Percentiles rank a stretch among this genome's conserved stretches.
Evolutionary conservation across 2,329 filamentous ascomycete species (phyloP).

Genomic region (Chaetothyriales sp.): DNA sequence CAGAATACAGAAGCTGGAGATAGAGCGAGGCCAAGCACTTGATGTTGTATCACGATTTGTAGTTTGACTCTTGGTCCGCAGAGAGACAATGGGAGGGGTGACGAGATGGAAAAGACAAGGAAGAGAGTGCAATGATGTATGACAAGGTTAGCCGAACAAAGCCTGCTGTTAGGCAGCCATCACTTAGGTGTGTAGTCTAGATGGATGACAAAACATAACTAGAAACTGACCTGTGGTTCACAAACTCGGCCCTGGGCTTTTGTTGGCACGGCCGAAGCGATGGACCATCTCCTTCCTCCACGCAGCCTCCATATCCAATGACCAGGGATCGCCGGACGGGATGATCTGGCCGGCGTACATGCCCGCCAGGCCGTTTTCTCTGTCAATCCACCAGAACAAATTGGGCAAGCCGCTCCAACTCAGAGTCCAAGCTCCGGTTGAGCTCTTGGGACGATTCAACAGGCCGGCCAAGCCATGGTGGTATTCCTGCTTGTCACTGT

Average conservation of each 20-base stretch:
- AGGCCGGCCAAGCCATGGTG: conserved; percentile 4
- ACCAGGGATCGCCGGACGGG: conserved; percentile 13
- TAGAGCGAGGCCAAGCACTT: no score
- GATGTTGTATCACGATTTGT: no score
- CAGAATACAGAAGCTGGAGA: no score
- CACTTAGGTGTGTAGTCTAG: no score
- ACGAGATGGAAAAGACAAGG: background rate
- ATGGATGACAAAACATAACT: no score
- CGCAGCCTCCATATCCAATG: conserved; percentile 6
- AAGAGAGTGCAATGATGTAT: background rate
- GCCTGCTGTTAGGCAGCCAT: background rate
- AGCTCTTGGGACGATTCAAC: conserved; percentile 5
- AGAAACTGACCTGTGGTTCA: background rate
- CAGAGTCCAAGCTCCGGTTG: conserved; percentile 11
- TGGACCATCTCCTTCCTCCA: conserved; percentile 9
- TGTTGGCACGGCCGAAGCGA: background rate
- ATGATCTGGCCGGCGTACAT: conserved; percentile 16
- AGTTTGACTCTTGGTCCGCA: background rate
- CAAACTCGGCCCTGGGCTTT: background rate
- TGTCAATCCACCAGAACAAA: conserved; percentile 19
- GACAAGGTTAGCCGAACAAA: background rate
- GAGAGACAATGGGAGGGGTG: background rate
- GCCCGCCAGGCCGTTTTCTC: conserved; percentile 11
- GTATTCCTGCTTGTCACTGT: background rate
- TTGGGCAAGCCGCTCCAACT: conserved; percentile 19